Evolutionary conservation across 1,284 basidiomycete species (phyloP).

Genomic region (Blastosporella zonata): DNA sequence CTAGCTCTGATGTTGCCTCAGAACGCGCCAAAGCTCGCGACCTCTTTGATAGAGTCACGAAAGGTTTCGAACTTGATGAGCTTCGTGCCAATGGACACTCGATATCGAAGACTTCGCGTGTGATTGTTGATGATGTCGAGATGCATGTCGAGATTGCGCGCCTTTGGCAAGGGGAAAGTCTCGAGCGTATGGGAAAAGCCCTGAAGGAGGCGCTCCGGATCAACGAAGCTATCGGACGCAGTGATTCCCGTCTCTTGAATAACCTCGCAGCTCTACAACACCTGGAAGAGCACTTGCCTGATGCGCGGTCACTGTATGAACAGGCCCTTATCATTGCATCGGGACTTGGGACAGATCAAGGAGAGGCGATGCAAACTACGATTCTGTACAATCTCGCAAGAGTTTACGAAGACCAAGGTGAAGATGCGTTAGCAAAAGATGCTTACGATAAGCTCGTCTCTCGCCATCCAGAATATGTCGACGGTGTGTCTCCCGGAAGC

Average conservation of each 20-base stretch:
- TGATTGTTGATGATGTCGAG: conserved; percentile 73
- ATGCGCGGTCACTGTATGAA: conserved; percentile 64
- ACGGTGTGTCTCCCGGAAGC: conserved; percentile 58
- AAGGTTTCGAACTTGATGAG: conserved; percentile 61
- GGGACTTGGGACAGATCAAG: conserved; percentile 44
- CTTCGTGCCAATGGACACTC: conserved; percentile 37
- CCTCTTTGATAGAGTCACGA: conserved; percentile 75
- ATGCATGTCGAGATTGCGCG: conserved; percentile 85
- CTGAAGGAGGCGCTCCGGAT: conserved; percentile 71
- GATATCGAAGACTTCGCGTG: conserved; percentile 42
- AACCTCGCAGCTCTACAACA: conserved; percentile 82
- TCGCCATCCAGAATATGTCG: conserved; percentile 90
- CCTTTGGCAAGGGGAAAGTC: conserved; percentile 80
- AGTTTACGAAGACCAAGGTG: conserved; percentile 81
- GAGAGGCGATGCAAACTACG: conserved; percentile 74
- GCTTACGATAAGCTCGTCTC: conserved; percentile 83
- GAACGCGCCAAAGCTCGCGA: conserved; percentile 78
- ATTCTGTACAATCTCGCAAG: conserved; percentile 88
- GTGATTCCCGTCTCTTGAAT: conserved; percentile 73
- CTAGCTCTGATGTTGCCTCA: conserved; percentile 64
- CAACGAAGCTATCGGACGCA: conserved; percentile 44
- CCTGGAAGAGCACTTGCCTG: conserved; percentile 59
- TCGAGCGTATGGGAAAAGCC: conserved; percentile 70
- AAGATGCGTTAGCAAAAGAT: conserved; percentile 69
- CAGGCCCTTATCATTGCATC: conserved; percentile 60